Conservation (phyloP, 1,284 basidiomycete genomes). For the Ustilago shanxiensis region DNA sequence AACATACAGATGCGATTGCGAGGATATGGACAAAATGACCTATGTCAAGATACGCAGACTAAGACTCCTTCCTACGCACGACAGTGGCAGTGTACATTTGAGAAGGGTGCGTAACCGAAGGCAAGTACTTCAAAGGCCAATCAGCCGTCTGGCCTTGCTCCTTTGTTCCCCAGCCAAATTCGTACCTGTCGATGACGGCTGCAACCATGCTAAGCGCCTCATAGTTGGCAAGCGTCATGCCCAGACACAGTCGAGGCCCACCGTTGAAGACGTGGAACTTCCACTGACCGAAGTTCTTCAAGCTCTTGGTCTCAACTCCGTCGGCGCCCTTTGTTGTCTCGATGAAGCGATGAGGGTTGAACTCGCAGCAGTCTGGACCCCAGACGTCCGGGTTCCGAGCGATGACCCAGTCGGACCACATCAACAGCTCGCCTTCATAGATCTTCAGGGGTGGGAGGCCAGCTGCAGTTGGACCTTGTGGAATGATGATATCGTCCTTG, state of each 20-base stretch:
- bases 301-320: slow-evolving; percentile 21
- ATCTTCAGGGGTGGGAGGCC: slow-evolving; percentile 59
- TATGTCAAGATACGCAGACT: neutral
- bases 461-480: slow-evolving; percentile 46
- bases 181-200: slow-evolving; percentile 42
- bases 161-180: slow-evolving; percentile 52
- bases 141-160: slow-evolving; percentile 56
- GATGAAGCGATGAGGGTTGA: slow-evolving; percentile 58
- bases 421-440: slow-evolving; percentile 49
- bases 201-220: slow-evolving; percentile 50
- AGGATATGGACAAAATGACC: neutral
- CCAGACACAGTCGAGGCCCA: slow-evolving; percentile 63
- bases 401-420: slow-evolving; percentile 66
- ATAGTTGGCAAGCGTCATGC: slow-evolving; percentile 60
- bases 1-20: neutral
- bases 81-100: slow-evolving; percentile 53
- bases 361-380: slow-evolving; percentile 56
- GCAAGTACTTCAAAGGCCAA: slow-evolving; percentile 54
- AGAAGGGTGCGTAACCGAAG: slow-evolving; percentile 57
- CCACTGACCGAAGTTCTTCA: slow-evolving; percentile 57
- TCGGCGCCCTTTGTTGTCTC: slow-evolving; percentile 30
- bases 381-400: slow-evolving; percentile 58
- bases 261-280: slow-evolving; percentile 62
- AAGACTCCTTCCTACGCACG: slow-evolving; percentile 27
- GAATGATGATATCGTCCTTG: slow-evolving; percentile 58